Conservation (phyloP, 352 stramenopile species). For the Phytophthora litchii region DNA sequence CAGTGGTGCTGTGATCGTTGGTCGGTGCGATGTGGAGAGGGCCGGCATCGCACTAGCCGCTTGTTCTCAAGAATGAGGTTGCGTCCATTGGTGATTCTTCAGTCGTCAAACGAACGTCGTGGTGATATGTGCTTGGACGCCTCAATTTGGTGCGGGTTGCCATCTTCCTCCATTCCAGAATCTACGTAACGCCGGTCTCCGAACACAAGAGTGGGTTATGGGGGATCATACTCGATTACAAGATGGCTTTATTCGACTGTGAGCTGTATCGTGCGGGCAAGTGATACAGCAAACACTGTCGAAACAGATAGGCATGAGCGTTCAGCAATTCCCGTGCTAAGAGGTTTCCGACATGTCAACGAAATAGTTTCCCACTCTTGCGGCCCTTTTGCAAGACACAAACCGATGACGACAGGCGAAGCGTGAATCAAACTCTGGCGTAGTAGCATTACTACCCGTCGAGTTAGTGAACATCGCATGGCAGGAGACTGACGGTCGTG, state of each 20-base stretch:
- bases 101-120: not conserved
- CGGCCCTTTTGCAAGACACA: too few species aligned
- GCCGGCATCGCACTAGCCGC: too few species aligned
- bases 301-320: not conserved
- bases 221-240: not conserved
- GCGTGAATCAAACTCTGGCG: not conserved
- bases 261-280: not conserved
- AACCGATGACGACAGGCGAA: not conserved
- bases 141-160: constrained; percentile 21
- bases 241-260: too few species aligned
- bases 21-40: too few species aligned
- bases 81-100: too few species aligned
- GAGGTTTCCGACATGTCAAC: not conserved
- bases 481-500: not conserved
- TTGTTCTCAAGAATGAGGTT: too few species aligned
- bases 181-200: constrained; percentile 11
- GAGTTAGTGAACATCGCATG: not conserved
- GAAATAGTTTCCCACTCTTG: constrained; percentile 18
- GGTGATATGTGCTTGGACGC: constrained; percentile 11
- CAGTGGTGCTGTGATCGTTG: too few species aligned
- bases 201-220: not conserved
- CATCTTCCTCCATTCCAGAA: constrained; percentile 4
- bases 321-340: not conserved
- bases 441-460: not conserved
- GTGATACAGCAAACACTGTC: not conserved